These are phyloP conservation scores for Trichosporon sp. DNA, from an alignment of 1,284 basidiomycete species.

Conservation along the genomic window DNA sequence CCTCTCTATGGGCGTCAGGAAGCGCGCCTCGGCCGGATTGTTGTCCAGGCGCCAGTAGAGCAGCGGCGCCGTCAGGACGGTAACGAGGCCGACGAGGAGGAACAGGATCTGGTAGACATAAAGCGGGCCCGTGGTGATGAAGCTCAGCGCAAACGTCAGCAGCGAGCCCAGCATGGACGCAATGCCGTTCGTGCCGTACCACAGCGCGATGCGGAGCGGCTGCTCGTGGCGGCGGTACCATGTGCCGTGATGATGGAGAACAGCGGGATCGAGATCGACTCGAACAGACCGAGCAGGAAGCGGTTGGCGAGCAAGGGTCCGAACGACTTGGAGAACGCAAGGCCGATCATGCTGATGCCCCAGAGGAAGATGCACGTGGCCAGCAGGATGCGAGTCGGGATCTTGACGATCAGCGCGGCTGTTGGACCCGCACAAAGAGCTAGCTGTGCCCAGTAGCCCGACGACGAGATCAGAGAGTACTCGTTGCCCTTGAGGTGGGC, in stretches of 20 bases:
- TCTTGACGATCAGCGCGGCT: slow-evolving; percentile 41
- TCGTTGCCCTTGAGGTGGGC: slow-evolving; percentile 27
- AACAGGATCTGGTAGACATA: slow-evolving; percentile 39
- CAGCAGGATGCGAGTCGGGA: slow-evolving; percentile 12
- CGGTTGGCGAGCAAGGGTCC: slow-evolving; percentile 14
- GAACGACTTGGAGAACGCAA: slow-evolving; percentile 13
- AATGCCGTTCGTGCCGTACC: slow-evolving; percentile 27
- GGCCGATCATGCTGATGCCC: slow-evolving; percentile 13
- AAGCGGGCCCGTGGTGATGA: slow-evolving; percentile 22
- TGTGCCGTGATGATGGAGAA: slow-evolving; percentile 43
- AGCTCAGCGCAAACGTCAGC: slow-evolving; percentile 27
- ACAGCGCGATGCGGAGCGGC: slow-evolving; percentile 34
- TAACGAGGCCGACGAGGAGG: slow-evolving; percentile 43
- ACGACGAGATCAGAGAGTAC: slow-evolving; percentile 26
- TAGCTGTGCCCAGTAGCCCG: slow-evolving; percentile 22
- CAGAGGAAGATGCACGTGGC: slow-evolving; percentile 12
- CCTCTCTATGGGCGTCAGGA: slow-evolving; percentile 26
- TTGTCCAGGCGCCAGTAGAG: slow-evolving; percentile 37
- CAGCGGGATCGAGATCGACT: slow-evolving; percentile 15
- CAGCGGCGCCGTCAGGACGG: slow-evolving; percentile 40
- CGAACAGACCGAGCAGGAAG: slow-evolving; percentile 26
- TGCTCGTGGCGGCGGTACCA: slow-evolving; percentile 49
- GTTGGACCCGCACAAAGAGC: slow-evolving; percentile 33
- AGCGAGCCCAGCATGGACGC: slow-evolving; percentile 29
- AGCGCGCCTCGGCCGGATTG: slow-evolving; percentile 36